phyloP scores from a whole-genome alignment of 2,329 filamentous ascomycete genomes.

The Rutstroemia sp. region DNA sequence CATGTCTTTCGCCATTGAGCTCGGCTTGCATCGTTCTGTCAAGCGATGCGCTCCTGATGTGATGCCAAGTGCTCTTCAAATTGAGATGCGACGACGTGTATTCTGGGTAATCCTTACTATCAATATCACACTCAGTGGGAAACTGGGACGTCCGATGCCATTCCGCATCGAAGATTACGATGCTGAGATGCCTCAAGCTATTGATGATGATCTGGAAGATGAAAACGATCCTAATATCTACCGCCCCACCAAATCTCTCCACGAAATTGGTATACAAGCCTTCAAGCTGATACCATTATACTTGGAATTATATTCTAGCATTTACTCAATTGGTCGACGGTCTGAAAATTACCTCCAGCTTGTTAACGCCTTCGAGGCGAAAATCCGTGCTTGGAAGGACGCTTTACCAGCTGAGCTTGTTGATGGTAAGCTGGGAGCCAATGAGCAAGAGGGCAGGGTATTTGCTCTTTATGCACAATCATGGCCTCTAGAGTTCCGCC shows the following conservation, averaged over 20 bases:
- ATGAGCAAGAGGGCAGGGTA: slow-evolving; percentile 38
- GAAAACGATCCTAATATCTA: slow-evolving; percentile 55
- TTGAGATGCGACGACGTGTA: slow-evolving; percentile 69
- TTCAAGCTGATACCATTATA: slow-evolving; percentile 60
- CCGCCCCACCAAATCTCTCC: slow-evolving; percentile 53
- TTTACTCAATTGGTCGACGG: slow-evolving; percentile 64
- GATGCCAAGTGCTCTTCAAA: slow-evolving; percentile 48
- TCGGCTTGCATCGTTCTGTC: slow-evolving; percentile 67
- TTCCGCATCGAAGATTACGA: slow-evolving; percentile 71
- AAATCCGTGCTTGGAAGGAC: slow-evolving; percentile 55
- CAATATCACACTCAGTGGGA: slow-evolving; percentile 62
- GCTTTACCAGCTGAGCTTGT: slow-evolving; percentile 55
- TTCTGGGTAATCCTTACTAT: slow-evolving; percentile 69
- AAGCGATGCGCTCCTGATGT: slow-evolving; percentile 45
- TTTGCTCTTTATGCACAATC: slow-evolving; percentile 48
- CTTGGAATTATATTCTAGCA: slow-evolving; percentile 66
- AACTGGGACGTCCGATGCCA: slow-evolving; percentile 70
- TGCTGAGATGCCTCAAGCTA: slow-evolving; percentile 63
- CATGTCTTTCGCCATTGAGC: slow-evolving; percentile 62
- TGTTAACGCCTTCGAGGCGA: slow-evolving; percentile 58
- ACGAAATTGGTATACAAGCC: slow-evolving; percentile 56
- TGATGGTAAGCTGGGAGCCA: slow-evolving; percentile 33
- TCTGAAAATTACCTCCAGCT: slow-evolving; percentile 55
- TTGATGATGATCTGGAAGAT: slow-evolving; percentile 62
- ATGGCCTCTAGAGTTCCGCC: slow-evolving; percentile 48